Conservation (phyloP, 257 asterid species). For the Nicotiana tomentosiformis region DNA sequence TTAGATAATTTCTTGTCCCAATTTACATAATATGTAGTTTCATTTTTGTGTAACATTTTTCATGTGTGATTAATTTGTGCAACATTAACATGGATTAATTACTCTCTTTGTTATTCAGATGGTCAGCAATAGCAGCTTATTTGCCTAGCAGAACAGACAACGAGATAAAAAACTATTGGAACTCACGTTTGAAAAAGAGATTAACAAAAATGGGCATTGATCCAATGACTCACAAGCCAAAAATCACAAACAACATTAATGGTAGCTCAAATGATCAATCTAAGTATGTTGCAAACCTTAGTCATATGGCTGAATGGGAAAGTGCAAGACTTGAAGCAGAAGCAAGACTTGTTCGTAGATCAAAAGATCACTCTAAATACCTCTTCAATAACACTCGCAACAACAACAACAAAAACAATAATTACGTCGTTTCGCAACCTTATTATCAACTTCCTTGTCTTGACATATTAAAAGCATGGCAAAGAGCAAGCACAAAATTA, state of each 20-base stretch:
- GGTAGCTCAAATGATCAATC: constrained; percentile 4
- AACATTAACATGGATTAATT: background rate
- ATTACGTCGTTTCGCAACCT: background rate
- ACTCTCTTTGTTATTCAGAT: constrained; percentile 10
- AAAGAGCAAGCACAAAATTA: background rate
- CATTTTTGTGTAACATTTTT: background rate
- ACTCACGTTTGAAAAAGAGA: constrained; percentile 26
- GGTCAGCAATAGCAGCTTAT: constrained; percentile 23
- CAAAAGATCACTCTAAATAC: background rate
- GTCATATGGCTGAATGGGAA: constrained; percentile 39
- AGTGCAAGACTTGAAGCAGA: constrained; percentile 35
- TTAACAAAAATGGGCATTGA: constrained; percentile 29
- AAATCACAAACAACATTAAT: background rate
- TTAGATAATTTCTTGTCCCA: too few species aligned
- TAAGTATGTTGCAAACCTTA: constrained; percentile 22
- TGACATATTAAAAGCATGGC: constrained; percentile 23
- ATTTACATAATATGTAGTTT: too few species aligned
- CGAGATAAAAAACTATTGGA: constrained; percentile 29
- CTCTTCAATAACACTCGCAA: background rate
- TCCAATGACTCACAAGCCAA: constrained; percentile 27
- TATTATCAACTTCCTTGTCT: constrained; percentile 15
- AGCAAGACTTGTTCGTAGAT: constrained; percentile 18
- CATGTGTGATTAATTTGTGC: background rate
- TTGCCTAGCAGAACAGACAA: constrained; percentile 29
- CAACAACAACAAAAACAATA: background rate